Base-by-base conservation (phyloP, 2,329 filamentous ascomycete species). In the Bipolaris zeicola region DNA sequence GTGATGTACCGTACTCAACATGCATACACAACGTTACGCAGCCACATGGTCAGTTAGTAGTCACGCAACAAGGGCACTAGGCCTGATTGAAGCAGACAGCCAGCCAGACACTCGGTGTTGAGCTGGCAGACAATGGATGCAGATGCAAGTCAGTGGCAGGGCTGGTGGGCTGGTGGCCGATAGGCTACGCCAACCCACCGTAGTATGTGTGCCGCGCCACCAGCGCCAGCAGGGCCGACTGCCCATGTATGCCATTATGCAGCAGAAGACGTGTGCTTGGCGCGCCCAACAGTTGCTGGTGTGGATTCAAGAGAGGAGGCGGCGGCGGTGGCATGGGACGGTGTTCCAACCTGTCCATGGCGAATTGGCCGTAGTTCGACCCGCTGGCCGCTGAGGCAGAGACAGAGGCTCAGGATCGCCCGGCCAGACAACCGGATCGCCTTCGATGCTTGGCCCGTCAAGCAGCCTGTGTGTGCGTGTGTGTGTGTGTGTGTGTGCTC, bases 401-500 rank as follows among this genome's bases (percentile, higher is more conserved):
- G 28, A 31, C 10, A 31, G 28, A 31, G 28, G 26, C 26, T 41
- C 22, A 33, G 42, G 55, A 54, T 57, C 45, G 55, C 37, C 50
- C 55, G 55, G 55, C 14, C 33, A 39, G 55, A 50, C 55, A 54
- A 28, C 43, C 39, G 50, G 55, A 57, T 54, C 55, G 55, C 55
- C 55, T 50, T 57, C 38, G 28, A 31, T 57, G 39, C 52, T 53
- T 60, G 57, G 57, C 53, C 54, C 46, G 46, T 57, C 50, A 48
- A 52, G 34, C 34, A 16, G 34, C 14, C 34, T 37, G 34, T 16
- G 14, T n/a, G 34, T 5, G 14, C 6, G 34, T 5, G 34, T 6
- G 34, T 28, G 26, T 28, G 34, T 5, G 34, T 6, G 34, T 28
- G 26, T 28, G 26, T 28, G 26, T 16, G 33, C 5, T 13, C 34